Conservation (phyloP, 352 stramenopile genomes). For the Globisporangium emineosum region DNA sequence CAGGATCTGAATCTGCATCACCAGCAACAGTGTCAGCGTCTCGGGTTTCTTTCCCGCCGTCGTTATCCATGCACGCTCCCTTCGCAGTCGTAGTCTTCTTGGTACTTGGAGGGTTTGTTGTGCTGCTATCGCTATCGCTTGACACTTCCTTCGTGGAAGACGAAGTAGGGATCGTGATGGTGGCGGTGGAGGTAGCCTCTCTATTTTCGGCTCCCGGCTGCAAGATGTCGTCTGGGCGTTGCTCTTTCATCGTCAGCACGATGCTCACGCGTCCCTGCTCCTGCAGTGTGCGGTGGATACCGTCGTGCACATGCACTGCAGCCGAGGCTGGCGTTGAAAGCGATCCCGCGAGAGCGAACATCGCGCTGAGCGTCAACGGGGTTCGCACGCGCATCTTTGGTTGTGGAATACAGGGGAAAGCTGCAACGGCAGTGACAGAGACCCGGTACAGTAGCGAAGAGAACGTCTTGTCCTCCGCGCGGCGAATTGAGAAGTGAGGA, state of each 20-base stretch:
- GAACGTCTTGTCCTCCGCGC: background rate
- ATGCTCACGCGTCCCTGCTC: constrained; percentile 24
- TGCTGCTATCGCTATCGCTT: constrained; percentile 13
- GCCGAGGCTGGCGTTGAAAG: constrained; percentile 1
- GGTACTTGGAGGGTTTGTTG: background rate
- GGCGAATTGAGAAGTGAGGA: background rate
- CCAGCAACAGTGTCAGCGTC: background rate
- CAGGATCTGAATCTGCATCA: background rate
- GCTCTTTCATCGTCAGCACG: constrained; percentile 33
- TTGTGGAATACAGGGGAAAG: background rate
- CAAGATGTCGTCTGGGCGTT: constrained; percentile 21
- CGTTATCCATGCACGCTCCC: constrained; percentile 7
- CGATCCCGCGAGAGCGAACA: background rate
- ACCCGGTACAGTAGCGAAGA: no score
- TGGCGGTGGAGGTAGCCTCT: background rate
- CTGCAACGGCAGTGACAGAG: no score
- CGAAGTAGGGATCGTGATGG: background rate
- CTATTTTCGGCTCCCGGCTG: background rate
- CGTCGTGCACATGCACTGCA: constrained; percentile 12
- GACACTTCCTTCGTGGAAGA: constrained; percentile 2
- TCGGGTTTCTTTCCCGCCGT: background rate
- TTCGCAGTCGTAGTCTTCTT: constrained; percentile 8
- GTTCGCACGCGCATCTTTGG: constrained; percentile 9
- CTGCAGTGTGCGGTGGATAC: constrained; percentile 20
- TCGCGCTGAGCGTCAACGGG: constrained; percentile 6